These are phyloP conservation scores for Lupinus albus DNA, from an alignment of 306 rosid genomes.

Conservation along the genomic window DNA sequence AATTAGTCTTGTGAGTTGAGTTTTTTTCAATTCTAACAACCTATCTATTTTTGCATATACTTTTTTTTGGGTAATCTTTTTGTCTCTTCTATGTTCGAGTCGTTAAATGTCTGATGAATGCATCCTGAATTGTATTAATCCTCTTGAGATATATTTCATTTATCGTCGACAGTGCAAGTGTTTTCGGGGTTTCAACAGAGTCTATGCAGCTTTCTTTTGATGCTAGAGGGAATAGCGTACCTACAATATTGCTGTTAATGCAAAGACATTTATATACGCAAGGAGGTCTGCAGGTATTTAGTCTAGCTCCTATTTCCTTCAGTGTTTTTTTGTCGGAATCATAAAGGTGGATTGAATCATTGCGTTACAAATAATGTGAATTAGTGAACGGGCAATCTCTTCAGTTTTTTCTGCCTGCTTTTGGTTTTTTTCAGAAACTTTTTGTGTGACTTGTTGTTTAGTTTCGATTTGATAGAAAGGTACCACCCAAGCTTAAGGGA, in stretches of 20 bases:
- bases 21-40: slow-evolving; percentile 25
- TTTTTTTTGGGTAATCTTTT: slow-evolving; percentile 14
- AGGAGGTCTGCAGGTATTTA: slow-evolving; percentile 87
- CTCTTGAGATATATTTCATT: slow-evolving; percentile 44
- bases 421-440: slow-evolving; percentile 13
- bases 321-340: slow-evolving; percentile 3
- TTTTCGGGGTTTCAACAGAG: slow-evolving; percentile 97
- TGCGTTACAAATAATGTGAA: background rate
- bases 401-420: background rate
- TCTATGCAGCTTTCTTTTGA: slow-evolving; percentile 99
- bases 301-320: slow-evolving; percentile 27
- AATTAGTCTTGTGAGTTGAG: slow-evolving; percentile 26
- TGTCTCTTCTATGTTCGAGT: background rate
- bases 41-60: slow-evolving; percentile 9
- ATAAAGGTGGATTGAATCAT: slow-evolving; percentile 22
- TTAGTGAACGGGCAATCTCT: slow-evolving; percentile 8
- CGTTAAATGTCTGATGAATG: slow-evolving; percentile 15
- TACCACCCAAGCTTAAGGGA: no score
- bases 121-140: slow-evolving; percentile 19
- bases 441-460: slow-evolving; percentile 36
- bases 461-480: no score
- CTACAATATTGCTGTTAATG: slow-evolving; percentile 86
- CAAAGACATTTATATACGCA: slow-evolving; percentile 81
- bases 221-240: slow-evolving; percentile 96
- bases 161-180: slow-evolving; percentile 67